phyloP scores from a whole-genome alignment of 2,329 filamentous ascomycete species.

The Xylariaceae sp. region DNA sequence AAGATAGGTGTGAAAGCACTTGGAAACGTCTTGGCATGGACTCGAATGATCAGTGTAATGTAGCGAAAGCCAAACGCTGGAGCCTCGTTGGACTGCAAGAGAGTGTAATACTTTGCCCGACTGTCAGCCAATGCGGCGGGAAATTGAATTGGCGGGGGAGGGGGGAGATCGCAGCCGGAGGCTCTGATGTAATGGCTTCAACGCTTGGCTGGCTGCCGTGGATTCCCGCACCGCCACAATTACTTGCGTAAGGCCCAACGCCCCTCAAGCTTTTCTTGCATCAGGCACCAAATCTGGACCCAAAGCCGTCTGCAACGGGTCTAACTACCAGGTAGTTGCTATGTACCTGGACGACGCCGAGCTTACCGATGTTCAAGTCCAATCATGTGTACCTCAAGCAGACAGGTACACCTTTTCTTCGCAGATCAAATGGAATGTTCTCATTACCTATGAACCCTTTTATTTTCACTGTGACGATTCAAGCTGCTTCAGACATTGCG shows the following conservation, averaged over 20 bases:
- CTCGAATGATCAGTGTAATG: not conserved
- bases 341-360: not conserved
- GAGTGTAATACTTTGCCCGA: slow-evolving; percentile 6
- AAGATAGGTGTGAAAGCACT: not conserved
- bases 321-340: not conserved
- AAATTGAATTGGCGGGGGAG: slow-evolving; percentile 22
- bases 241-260: slow-evolving; percentile 30
- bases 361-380: not conserved
- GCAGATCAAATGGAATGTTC: not conserved
- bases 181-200: slow-evolving; percentile 29
- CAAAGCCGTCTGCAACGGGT: not conserved
- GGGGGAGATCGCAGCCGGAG: not conserved
- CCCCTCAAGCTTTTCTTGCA: slow-evolving; percentile 3
- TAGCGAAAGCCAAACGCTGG: not conserved
- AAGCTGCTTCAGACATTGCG: no score
- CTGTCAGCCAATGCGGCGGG: slow-evolving; percentile 9
- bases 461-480: no score
- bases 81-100: not conserved
- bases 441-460: no score
- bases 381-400: not conserved
- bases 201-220: not conserved
- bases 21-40: not conserved
- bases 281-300: slow-evolving; percentile 9
- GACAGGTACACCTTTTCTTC: not conserved
- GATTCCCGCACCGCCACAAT: slow-evolving; percentile 25